Base-by-base conservation (phyloP, 305 asterid species). In the Galium porrigens region DNA sequence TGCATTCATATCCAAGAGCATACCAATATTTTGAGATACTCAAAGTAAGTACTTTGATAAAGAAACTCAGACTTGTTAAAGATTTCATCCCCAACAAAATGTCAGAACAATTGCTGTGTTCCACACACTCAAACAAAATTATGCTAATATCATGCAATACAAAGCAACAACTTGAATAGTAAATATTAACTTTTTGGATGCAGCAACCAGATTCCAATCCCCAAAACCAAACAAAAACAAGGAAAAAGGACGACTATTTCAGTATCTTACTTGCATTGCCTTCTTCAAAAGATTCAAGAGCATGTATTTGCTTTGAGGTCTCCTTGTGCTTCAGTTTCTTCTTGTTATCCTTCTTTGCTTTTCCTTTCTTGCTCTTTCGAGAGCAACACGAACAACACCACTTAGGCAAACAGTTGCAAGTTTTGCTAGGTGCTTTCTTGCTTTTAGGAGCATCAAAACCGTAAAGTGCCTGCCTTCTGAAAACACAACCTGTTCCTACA, bases 401-500 rank as follows among this genome's bases (percentile, higher is more conserved):
- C 58, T 77, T 89, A 3, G 94, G 88, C 88, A 83, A 85, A 79
- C 97, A 89, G 73, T 89, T 87, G 68, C 97, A 89, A 11, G 95
- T 78, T 79, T 80, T 90, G 82, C 94, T 87, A 27, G 87, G 90
- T n/a, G 54, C 69, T 75, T 83, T 90, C 82, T 87, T 85, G 72
- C 79, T 83, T 32, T 76, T 37, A 17, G 97, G 97, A 58, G 95
- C 92, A 68, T 84, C 92, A 58, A 36, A 77, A 67, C 95, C 97
- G 65, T 89, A 87, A 34, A 89, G 80, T 12, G 96, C 96, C 63
- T 83, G 91, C 82, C 94, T 79, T 78, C 95, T 78, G 67, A 88
- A 88, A 25, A 88, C 92, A 74, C 96, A 86, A 11, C 96, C 96
- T 0, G 96, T 89, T 65, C 95, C 96, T 5, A 86, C 96, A 58